phyloP scores from a whole-genome alignment of 306 rosid species.

The Corylus heterophylla region DNA sequence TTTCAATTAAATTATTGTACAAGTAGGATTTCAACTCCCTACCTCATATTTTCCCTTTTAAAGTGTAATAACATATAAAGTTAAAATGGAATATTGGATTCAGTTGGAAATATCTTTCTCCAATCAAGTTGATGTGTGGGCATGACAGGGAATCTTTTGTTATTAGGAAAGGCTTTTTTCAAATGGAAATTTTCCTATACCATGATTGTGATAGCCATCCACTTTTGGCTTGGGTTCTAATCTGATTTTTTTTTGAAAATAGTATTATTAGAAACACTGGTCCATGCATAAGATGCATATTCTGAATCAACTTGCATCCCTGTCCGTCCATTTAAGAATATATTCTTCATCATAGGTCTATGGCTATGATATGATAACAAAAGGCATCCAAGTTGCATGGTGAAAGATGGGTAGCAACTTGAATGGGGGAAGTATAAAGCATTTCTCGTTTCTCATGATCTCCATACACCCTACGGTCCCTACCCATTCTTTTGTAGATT shows the following conservation, averaged over 20 bases:
- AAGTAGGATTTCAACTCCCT: too few relatives aligned
- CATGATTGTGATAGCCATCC: too few relatives aligned
- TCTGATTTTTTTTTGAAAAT: too few relatives aligned
- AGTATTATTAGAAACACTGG: not conserved
- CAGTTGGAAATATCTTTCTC: not conserved
- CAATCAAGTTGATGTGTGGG: not conserved
- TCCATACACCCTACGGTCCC: not conserved
- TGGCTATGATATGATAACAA: not conserved
- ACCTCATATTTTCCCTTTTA: too few relatives aligned
- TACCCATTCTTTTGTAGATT: not conserved
- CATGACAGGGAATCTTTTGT: too few relatives aligned
- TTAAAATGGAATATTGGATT: too few relatives aligned
- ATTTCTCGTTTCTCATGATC: not conserved
- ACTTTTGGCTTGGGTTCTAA: too few relatives aligned
- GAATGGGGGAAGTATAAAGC: not conserved
- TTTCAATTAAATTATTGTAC: too few relatives aligned
- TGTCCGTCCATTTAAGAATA: slow-evolving; percentile 14
- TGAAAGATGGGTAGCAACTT: not conserved
- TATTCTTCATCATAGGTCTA: slow-evolving; percentile 10
- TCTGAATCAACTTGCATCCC: not conserved
- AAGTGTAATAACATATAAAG: too few relatives aligned
- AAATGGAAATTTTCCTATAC: too few relatives aligned
- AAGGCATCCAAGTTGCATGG: not conserved
- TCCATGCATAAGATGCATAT: not conserved
- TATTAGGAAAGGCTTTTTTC: too few relatives aligned